These are phyloP conservation scores for Stenogyne calaminthoides DNA, from an alignment of 305 asterid species.

Conservation along the genomic window DNA sequence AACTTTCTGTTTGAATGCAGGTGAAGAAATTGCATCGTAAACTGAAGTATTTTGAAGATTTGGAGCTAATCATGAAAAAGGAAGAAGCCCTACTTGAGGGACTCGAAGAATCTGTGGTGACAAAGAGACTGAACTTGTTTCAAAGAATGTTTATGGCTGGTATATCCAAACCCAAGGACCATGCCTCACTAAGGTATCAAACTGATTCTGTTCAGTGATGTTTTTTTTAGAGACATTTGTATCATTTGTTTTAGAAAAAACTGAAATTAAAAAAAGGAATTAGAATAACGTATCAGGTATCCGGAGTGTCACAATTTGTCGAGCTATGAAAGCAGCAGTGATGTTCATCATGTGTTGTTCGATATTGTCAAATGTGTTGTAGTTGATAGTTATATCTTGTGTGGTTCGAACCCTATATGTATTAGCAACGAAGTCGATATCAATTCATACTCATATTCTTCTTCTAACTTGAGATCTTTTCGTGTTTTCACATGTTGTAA, in stretches of 20 bases:
- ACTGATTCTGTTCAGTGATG: conserved; percentile 34
- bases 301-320: too few species aligned
- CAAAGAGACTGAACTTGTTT: conserved; percentile 53
- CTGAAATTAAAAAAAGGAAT: neutral
- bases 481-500: too few species aligned
- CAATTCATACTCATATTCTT: neutral
- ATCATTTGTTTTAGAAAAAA: conserved; percentile 12
- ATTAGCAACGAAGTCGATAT: neutral
- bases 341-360: neutral
- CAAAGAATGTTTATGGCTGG: conserved; percentile 56
- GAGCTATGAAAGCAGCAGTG: too few species aligned
- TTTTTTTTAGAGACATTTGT: neutral
- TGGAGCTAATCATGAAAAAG: conserved; percentile 68
- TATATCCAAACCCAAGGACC: conserved; percentile 55
- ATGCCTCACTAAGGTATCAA: conserved; percentile 37
- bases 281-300: neutral
- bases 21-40: conserved; percentile 67
- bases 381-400: too few species aligned
- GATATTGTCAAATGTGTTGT: too few species aligned
- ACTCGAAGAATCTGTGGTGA: conserved; percentile 59
- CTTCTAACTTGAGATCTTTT: neutral
- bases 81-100: conserved; percentile 56
- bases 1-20: conserved; percentile 40
- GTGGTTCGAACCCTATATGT: neutral
- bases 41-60: conserved; percentile 60